These are phyloP conservation scores for Pythium myriotylum DNA, from an alignment of 352 stramenopile genomes.

Conservation along the genomic window DNA sequence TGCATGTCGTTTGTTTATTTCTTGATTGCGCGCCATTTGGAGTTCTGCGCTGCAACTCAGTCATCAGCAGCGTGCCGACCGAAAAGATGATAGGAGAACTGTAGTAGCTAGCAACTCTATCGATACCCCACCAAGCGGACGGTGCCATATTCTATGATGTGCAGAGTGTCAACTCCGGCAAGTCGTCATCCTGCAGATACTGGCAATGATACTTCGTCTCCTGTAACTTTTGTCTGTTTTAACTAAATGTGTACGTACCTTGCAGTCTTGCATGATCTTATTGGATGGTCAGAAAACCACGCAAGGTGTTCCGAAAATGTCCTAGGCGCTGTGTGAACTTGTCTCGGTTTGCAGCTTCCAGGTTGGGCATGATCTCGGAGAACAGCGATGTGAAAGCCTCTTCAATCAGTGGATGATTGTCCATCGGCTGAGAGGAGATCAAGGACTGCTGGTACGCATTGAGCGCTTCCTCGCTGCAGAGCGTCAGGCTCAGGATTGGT, in stretches of 20 bases:
- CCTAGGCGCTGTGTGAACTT: conserved; percentile 98
- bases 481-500: conserved; percentile 97
- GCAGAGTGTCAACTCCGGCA: too few species aligned
- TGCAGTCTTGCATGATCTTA: not conserved
- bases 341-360: conserved; percentile 97
- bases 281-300: conserved; percentile 93
- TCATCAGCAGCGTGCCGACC: not conserved
- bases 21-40: conserved; percentile 8
- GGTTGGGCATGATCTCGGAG: conserved; percentile 93
- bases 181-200: conserved; percentile 9
- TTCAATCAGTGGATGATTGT: conserved; percentile 94
- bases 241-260: conserved; percentile 14
- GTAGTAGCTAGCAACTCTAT: conserved; percentile 1
- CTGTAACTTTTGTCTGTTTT: not conserved
- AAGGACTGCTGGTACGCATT: conserved; percentile 96
- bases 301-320: conserved; percentile 94
- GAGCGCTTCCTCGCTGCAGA: conserved; percentile 93
- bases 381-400: conserved; percentile 97
- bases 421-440: conserved; percentile 90
- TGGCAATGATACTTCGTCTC: conserved; percentile 16
- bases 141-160: not conserved
- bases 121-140: not conserved
- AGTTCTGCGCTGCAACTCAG: not conserved
- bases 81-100: not conserved
- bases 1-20: conserved; percentile 21